These are phyloP conservation scores for Pythium myriotylum DNA, from an alignment of 352 stramenopile genomes.

Conservation along the genomic window DNA sequence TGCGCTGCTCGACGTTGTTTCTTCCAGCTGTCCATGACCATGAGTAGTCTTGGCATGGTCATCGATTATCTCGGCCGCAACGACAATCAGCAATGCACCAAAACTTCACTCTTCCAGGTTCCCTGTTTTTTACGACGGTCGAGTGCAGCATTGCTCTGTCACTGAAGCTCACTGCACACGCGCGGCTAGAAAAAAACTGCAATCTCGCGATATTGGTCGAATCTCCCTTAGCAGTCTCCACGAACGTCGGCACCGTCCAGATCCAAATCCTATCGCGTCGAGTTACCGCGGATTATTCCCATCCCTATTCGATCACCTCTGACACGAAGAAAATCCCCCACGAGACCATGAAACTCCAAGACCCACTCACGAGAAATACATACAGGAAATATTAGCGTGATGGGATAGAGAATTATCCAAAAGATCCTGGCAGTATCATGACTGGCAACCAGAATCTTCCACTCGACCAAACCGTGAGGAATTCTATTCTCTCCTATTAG, in stretches of 20 bases:
- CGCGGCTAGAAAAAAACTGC: no score
- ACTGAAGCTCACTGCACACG: no score
- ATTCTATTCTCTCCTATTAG: background rate
- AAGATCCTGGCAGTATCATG: background rate
- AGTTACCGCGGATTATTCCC: no score
- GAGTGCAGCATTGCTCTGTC: background rate
- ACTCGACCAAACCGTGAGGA: background rate
- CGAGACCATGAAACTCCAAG: no score
- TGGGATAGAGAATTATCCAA: background rate
- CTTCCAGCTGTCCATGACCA: background rate
- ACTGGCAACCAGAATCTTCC: background rate
- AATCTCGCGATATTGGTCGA: no score
- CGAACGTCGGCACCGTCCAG: no score
- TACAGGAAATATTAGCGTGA: background rate
- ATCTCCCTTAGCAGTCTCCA: no score
- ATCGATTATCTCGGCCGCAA: slow-evolving; percentile 7
- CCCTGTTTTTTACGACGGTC: slow-evolving; percentile 4
- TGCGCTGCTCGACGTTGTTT: slow-evolving; percentile 10
- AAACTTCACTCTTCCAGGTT: slow-evolving; percentile 16
- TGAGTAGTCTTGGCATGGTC: slow-evolving; percentile 8
- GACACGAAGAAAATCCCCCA: no score
- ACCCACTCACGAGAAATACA: no score
- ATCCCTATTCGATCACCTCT: no score
- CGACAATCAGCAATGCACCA: slow-evolving; percentile 14
- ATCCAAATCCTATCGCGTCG: no score